Evolutionary conservation across 2,329 filamentous ascomycete species (phyloP).

Genomic region (Pleochaeta shiraiana): DNA sequence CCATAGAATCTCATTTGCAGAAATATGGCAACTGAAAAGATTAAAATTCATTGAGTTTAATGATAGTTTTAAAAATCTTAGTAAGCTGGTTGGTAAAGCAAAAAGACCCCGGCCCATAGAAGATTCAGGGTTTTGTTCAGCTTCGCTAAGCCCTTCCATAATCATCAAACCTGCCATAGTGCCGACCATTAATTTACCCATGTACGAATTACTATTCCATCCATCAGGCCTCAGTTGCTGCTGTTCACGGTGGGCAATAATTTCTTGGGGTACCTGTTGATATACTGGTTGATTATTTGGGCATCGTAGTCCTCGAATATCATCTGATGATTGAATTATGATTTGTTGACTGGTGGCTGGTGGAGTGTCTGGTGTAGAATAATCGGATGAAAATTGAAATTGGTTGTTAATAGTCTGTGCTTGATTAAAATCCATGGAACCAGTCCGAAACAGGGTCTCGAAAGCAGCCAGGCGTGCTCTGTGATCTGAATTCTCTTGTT

Average conservation of each 20-base stretch:
- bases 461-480: constrained; percentile 56
- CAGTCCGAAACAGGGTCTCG: constrained; percentile 52
- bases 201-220: constrained; percentile 35
- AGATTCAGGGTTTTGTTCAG: constrained; percentile 38
- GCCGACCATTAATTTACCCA: constrained; percentile 74
- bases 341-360: constrained; percentile 24
- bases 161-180: constrained; percentile 86
- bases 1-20: constrained; percentile 24
- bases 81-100: constrained; percentile 36
- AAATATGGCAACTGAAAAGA: constrained; percentile 30
- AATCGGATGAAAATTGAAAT: constrained; percentile 16
- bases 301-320: constrained; percentile 26
- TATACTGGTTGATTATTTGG: constrained; percentile 17
- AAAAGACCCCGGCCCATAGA: constrained; percentile 44
- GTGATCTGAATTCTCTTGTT: constrained; percentile 61
- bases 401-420: constrained; percentile 25
- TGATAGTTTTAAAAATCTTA: constrained; percentile 27
- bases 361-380: constrained; percentile 14
- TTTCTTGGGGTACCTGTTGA: constrained; percentile 15
- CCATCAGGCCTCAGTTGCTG: constrained; percentile 32
- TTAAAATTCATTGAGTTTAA: constrained; percentile 23
- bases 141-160: constrained; percentile 51
- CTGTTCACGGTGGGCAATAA: constrained; percentile 20
- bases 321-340: constrained; percentile 43
- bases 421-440: constrained; percentile 39